Base-by-base conservation (phyloP, 176 grass and related monocot species). In the Elaeis guineensis region DNA sequence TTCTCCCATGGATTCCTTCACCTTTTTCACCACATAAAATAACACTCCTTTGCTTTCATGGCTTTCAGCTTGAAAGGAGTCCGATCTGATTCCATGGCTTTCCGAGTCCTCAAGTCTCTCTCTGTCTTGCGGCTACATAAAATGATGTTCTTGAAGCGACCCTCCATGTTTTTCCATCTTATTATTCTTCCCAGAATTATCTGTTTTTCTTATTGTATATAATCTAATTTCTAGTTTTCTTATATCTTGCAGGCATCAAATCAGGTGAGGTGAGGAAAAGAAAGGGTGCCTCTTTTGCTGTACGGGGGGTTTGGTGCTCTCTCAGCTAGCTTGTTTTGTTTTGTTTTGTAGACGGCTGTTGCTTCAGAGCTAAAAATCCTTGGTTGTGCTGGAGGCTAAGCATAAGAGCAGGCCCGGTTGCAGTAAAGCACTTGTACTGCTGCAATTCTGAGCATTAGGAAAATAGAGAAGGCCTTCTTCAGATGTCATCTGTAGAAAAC, bases 401-500 rank as follows among this genome's bases (percentile, higher is more conserved):
- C 66, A 85, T 77, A 89, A 75, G 81, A 85, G 74, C 62, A 90
- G 74, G 72, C 78, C 85, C 89, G 82, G 74, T 77, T 79, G 81
- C 81, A 74, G 70, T 52, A 75, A 17, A 85, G 78, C 85, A 78
- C 82, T 59, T 22, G 64, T 85, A 67, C 72, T 68, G 58, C 61
- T 77, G 75, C 53, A 61, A 3, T 65, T 62, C n/a, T 44, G 72
- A 44, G 72, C 82, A 71, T 68, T 77, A 61, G 78, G 61, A 51
- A 60, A 61, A 69, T 24, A 63, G 78, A 19, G 72, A 85, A 89
- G 68, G 69, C 55, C 66, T 84, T 83, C 76, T 66, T 80, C 81
- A 86, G 79, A 98, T 98, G 93, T 88, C 89, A 85, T 86, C 93
- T 70, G 73, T 72, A 79, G 79, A 85, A 67, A 39, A 69, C 18